These are phyloP conservation scores for Jaapia argillacea DNA, from an alignment of 768 basidiomycete species.

Conservation along the genomic window DNA sequence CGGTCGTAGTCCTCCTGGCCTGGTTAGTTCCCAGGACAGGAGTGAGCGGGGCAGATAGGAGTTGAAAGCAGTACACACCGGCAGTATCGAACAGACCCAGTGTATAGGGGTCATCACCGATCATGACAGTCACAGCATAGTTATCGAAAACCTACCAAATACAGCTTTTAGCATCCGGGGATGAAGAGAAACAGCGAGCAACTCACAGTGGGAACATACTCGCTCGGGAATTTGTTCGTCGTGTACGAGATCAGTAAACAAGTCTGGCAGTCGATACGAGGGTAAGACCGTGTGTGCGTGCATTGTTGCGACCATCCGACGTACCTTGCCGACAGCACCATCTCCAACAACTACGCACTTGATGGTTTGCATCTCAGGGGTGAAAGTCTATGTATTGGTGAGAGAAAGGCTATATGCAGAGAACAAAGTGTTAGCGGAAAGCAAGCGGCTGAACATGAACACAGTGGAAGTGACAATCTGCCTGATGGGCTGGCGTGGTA, in stretches of 20 bases:
- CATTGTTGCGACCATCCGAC: slow-evolving; percentile 17
- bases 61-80: slow-evolving; percentile 46
- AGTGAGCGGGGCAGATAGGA: too few relatives aligned
- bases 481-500: too few relatives aligned
- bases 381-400: slow-evolving; percentile 11
- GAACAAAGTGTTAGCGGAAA: too few relatives aligned
- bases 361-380: slow-evolving; percentile 78
- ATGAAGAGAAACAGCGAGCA: slow-evolving; percentile 6
- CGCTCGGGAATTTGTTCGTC: slow-evolving; percentile 96
- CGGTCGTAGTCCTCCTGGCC: slow-evolving; percentile 99
- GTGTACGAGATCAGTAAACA: slow-evolving; percentile 96
- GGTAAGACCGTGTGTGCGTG: slow-evolving; percentile 2
- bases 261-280: slow-evolving; percentile 41
- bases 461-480: too few relatives aligned
- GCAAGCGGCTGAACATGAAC: too few relatives aligned
- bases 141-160: slow-evolving; percentile 84
- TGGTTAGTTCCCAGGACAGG: slow-evolving; percentile 19
- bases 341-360: slow-evolving; percentile 97
- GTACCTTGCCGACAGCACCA: slow-evolving; percentile 96
- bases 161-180: slow-evolving; percentile 11
- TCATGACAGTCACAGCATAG: slow-evolving; percentile 99
- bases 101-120: slow-evolving; percentile 98
- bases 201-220: slow-evolving; percentile 97
- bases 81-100: slow-evolving; percentile 98
- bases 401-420: slow-evolving; percentile 1